phyloP scores from a whole-genome alignment of 2,329 filamentous ascomycete genomes.

The Calycina herbarum region DNA sequence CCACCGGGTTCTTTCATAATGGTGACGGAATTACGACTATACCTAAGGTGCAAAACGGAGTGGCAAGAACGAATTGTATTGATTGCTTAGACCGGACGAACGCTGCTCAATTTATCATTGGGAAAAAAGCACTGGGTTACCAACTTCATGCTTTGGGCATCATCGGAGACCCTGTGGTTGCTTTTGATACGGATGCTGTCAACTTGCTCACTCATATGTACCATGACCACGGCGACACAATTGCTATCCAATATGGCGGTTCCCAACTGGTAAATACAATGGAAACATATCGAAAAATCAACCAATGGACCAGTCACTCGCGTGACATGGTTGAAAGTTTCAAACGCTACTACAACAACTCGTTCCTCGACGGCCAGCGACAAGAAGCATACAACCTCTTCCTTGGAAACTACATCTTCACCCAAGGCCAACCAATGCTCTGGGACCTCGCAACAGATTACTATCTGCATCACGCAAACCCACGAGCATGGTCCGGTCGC shows the following conservation, averaged over 20 bases:
- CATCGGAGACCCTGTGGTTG: constrained; percentile 73
- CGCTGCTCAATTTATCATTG: constrained; percentile 96
- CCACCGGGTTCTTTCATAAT: constrained; percentile 94
- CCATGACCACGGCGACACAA: constrained; percentile 96
- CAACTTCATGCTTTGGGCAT: constrained; percentile 92
- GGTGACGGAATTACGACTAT: constrained; percentile 69
- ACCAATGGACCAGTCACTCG: constrained; percentile 97
- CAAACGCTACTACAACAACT: constrained; percentile 98
- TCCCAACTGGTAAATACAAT: constrained; percentile 98
- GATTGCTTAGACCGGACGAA: constrained; percentile 97
- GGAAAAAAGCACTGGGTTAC: constrained; percentile 87
- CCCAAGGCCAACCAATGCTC: constrained; percentile 85
- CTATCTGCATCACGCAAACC: constrained; percentile 89
- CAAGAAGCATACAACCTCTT: constrained; percentile 99
- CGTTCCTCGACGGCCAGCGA: constrained; percentile 93
- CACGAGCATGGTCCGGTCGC: constrained; percentile 68
- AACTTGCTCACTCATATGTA: constrained; percentile 99
- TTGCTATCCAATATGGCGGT: constrained; percentile 95
- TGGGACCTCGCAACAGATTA: constrained; percentile 97
- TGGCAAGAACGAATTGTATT: constrained; percentile 95
- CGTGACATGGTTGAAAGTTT: constrained; percentile 99
- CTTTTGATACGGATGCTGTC: constrained; percentile 93
- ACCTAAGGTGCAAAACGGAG: constrained; percentile 79
- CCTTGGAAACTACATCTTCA: constrained; percentile 90
- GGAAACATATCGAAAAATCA: constrained; percentile 98